Percentiles rank a stretch among this genome's conserved stretches.
These are phyloP conservation scores for Monilinia vaccinii-corymbosi DNA, from an alignment of 2,329 filamentous ascomycete genomes.

Conservation along the genomic window DNA sequence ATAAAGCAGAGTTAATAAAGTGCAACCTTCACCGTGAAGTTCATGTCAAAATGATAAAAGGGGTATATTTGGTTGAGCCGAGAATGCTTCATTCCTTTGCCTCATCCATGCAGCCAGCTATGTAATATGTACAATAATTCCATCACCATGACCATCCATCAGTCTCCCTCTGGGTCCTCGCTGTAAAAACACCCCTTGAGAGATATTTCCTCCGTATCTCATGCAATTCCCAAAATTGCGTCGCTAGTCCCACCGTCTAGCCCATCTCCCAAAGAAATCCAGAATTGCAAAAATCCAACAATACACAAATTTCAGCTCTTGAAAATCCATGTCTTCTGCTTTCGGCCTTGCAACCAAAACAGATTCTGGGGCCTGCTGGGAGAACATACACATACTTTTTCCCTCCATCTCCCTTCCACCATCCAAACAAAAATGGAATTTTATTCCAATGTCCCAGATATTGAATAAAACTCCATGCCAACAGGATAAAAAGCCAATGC, in stretches of 20 bases:
- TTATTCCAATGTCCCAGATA: neutral
- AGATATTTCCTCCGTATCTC: neutral
- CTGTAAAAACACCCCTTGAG: neutral
- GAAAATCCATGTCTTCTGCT: conserved; percentile 21
- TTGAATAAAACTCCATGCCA: conserved; percentile 7
- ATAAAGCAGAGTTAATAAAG: neutral
- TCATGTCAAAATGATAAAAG: neutral
- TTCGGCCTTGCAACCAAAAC: conserved; percentile 3
- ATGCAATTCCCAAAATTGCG: neutral
- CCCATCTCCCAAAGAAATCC: neutral
- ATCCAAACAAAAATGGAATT: neutral
- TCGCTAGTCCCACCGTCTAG: neutral
- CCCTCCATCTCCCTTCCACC: neutral
- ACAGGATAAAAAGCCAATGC: conserved; percentile 1
- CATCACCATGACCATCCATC: neutral
- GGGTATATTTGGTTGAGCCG: neutral
- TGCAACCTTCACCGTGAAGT: neutral
- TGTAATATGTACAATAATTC: neutral
- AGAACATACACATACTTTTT: neutral
- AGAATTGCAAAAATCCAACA: conserved; percentile 7
- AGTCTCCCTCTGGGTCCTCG: neutral
- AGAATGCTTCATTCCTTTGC: neutral
- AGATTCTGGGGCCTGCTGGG: neutral
- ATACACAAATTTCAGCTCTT: conserved; percentile 27
- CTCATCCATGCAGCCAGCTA: neutral